Conservation (phyloP, 768 basidiomycete species). For the Termitomyces sp. region DNA sequence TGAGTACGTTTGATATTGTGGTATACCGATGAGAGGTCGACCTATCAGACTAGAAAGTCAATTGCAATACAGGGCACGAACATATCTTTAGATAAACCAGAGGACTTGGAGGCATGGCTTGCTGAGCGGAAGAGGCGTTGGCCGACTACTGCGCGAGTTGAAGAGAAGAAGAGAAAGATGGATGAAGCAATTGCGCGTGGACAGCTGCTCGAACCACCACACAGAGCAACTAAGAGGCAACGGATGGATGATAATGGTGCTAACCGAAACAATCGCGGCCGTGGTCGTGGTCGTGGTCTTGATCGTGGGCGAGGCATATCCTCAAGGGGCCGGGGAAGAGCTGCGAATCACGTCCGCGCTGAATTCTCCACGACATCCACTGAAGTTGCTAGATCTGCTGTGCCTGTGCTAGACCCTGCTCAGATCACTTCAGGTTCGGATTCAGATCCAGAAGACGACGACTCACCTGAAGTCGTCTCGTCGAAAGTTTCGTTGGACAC, state of each 20-base stretch:
- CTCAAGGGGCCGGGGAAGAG: slow-evolving; percentile 5
- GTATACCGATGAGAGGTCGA: not conserved
- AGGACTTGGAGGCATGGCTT: slow-evolving; percentile 80
- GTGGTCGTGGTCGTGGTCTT: slow-evolving; percentile 27
- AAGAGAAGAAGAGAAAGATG: slow-evolving; percentile 76
- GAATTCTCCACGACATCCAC: not conserved
- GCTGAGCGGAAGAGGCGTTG: slow-evolving; percentile 84
- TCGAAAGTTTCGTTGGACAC: slow-evolving; percentile 33
- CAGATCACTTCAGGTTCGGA: not conserved
- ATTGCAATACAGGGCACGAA: slow-evolving; percentile 77
- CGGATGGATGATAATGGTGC: slow-evolving; percentile 20
- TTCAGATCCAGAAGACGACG: slow-evolving; percentile 30
- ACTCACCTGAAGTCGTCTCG: slow-evolving; percentile 51
- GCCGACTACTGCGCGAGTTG: slow-evolving; percentile 63
- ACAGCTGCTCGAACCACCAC: slow-evolving; percentile 46
- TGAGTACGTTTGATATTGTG: slow-evolving; percentile 19
- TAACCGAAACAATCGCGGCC: slow-evolving; percentile 8
- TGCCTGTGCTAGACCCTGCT: not conserved
- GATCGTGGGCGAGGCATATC: slow-evolving; percentile 11
- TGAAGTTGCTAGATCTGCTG: not conserved
- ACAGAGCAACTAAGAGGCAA: slow-evolving; percentile 34
- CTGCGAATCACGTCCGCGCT: slow-evolving; percentile 14
- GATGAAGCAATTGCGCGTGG: slow-evolving; percentile 80
- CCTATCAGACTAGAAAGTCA: slow-evolving; percentile 44
- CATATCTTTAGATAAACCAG: slow-evolving; percentile 72